phyloP scores from a whole-genome alignment of 352 stramenopile species.

The Pythium oligandrum region DNA sequence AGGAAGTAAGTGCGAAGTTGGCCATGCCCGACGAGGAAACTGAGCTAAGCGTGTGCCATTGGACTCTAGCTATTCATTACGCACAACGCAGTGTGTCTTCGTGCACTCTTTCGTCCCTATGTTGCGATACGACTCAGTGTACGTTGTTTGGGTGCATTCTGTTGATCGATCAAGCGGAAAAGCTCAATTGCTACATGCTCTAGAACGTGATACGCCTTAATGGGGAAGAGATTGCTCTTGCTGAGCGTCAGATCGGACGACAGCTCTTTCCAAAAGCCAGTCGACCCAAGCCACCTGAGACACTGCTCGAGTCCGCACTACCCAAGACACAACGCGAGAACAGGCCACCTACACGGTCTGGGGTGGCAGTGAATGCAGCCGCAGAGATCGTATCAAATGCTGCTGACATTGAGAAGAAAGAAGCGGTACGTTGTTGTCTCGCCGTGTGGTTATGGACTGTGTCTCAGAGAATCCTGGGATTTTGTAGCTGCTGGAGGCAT shows the following conservation, averaged over 20 bases:
- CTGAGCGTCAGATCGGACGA: slow-evolving; percentile 38
- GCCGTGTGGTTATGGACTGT: not conserved
- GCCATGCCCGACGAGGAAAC: not conserved
- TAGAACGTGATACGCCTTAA: slow-evolving; percentile 65
- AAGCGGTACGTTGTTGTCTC: slow-evolving; percentile 18
- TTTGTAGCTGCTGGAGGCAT: slow-evolving; percentile 43
- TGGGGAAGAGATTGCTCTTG: slow-evolving; percentile 47
- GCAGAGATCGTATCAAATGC: slow-evolving; percentile 43
- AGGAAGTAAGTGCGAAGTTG: slow-evolving; percentile 39
- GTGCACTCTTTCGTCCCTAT: slow-evolving; percentile 49
- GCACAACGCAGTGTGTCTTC: slow-evolving; percentile 50
- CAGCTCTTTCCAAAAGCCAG: slow-evolving; percentile 48
- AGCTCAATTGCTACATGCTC: not conserved
- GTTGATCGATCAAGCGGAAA: not conserved
- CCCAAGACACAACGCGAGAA: not conserved
- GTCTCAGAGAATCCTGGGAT: not conserved
- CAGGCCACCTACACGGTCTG: not conserved
- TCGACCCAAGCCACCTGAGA: slow-evolving; percentile 2
- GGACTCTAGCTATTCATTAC: slow-evolving; percentile 49
- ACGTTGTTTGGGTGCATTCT: slow-evolving; percentile 7
- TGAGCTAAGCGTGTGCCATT: not conserved
- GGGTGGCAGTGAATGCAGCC: slow-evolving; percentile 3
- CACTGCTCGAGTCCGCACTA: not conserved
- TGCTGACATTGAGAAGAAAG: slow-evolving; percentile 52
- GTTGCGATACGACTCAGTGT: slow-evolving; percentile 46